Conservation (phyloP, 2,329 filamentous ascomycete species). For the Penicillium sp. region DNA sequence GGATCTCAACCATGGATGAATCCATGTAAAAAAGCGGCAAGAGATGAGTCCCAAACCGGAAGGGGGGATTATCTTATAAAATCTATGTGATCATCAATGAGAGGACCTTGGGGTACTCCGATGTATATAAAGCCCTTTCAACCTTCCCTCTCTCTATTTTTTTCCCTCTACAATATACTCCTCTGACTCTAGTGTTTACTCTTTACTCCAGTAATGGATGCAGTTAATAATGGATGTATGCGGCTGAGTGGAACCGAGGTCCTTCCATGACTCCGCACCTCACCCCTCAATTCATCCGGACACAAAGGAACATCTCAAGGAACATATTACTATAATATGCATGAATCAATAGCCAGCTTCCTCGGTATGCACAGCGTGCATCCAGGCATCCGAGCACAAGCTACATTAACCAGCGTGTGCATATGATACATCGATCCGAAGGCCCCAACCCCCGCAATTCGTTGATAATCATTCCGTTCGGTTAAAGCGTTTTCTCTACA, state of each 20-base stretch:
- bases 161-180: background rate
- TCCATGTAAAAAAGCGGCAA: background rate
- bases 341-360: background rate
- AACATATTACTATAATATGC: background rate
- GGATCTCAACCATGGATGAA: background rate
- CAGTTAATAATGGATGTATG: background rate
- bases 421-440: background rate
- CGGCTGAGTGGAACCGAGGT: background rate
- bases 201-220: background rate
- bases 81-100: background rate
- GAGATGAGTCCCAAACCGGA: background rate
- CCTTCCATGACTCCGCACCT: background rate
- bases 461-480: background rate
- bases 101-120: background rate
- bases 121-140: background rate
- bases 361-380: background rate
- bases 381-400: background rate
- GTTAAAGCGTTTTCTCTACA: no score
- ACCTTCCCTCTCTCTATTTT: background rate
- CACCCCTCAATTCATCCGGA: background rate
- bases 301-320: background rate
- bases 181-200: background rate
- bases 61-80: background rate
- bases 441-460: background rate
- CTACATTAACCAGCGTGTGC: background rate